A percentile compares a stretch with the other conserved stretches of the same genome.
These are phyloP conservation scores for Flagelloscypha sp. DNA, from an alignment of 768 basidiomycete species.

Conservation along the genomic window DNA sequence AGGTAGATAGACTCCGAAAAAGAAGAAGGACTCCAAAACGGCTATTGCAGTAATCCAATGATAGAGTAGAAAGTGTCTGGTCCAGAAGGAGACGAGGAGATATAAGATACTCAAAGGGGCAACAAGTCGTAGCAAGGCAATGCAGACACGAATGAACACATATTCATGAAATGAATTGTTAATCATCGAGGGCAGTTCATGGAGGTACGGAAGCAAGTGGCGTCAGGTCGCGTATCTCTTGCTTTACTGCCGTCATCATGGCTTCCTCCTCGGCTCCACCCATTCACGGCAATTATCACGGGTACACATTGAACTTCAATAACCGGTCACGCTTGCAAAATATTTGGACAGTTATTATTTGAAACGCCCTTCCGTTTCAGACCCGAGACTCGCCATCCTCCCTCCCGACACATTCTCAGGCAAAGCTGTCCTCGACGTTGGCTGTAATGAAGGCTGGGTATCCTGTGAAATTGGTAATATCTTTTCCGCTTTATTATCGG, in stretches of 20 bases:
- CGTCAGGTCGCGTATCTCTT: no score
- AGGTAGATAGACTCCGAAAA: constrained; percentile 40
- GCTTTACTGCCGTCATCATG: no score
- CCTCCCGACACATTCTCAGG: constrained; percentile 43
- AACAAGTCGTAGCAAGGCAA: constrained; percentile 37
- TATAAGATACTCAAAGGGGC: constrained; percentile 41
- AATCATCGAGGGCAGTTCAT: no score
- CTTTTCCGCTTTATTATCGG: not conserved
- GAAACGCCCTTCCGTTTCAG: constrained; percentile 54
- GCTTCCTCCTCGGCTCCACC: no score
- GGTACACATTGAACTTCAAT: constrained; percentile 29
- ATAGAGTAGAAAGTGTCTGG: constrained; percentile 18
- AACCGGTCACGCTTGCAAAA: constrained; percentile 3
- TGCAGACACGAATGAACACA: constrained; percentile 40
- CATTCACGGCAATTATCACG: constrained; percentile 68
- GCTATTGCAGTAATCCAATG: constrained; percentile 27
- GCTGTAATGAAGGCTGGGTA: constrained; percentile 83
- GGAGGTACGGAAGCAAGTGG: no score
- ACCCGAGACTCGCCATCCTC: constrained; percentile 60
- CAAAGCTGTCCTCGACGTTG: constrained; percentile 69
- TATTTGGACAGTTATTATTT: constrained; percentile 53
- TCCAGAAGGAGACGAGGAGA: constrained; percentile 20
- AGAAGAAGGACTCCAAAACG: constrained; percentile 39
- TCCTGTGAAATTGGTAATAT: constrained; percentile 74
- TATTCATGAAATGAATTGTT: constrained; percentile 43